Base-by-base conservation (phyloP, 148 eudicot genomes). In the Selenicereus undatus region DNA sequence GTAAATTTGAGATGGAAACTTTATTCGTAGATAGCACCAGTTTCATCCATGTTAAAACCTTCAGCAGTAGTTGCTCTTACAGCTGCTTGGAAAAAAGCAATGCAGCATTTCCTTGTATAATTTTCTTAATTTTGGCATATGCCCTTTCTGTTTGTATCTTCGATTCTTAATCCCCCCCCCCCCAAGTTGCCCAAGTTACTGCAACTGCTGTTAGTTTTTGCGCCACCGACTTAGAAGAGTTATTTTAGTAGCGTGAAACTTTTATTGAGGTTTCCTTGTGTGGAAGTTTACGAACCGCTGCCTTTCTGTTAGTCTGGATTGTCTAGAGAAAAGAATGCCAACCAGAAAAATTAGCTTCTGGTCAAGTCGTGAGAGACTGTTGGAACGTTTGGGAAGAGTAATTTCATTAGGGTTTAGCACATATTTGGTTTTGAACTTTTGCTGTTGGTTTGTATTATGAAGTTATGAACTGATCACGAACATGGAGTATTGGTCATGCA, bases 101-200 rank as follows among this genome's bases (percentile, higher is more conserved):
- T 68, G 80, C 80, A 50, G 84, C 79, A 65, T 54, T 73, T 66
- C 76, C 29, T 30, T 84, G 83, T 81, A 77, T 71, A 42, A 74
- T 68, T 56, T 66, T 80, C 45, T 8, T 21, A 18, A 77, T 81
- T 64, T 76, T 60, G 35, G 70, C 68, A n/a, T 73, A 42, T 70
- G 60, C 14, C 35, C 21, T 70, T 75, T 20, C 39, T 75, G 27
- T 62, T 66, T 66, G 35, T n/a, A 0, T 66, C 22, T 27, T 27
- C 71, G 26, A 10, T 36, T n/a, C 69, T n/a, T 79, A 45, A 8
- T 8, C 11, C 36, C 8, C 11, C 3, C 1, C 27, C 24, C 12
- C 35, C n/a, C 74, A 48, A 66, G 39, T 66, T 66, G 71, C 18
- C 35, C 71, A 24, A 16, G 48, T 24, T 66, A 8, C 26, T 12